Evolutionary conservation across 1,284 basidiomycete species (phyloP).

Genomic region (Fomitiporia mediterranea): DNA sequence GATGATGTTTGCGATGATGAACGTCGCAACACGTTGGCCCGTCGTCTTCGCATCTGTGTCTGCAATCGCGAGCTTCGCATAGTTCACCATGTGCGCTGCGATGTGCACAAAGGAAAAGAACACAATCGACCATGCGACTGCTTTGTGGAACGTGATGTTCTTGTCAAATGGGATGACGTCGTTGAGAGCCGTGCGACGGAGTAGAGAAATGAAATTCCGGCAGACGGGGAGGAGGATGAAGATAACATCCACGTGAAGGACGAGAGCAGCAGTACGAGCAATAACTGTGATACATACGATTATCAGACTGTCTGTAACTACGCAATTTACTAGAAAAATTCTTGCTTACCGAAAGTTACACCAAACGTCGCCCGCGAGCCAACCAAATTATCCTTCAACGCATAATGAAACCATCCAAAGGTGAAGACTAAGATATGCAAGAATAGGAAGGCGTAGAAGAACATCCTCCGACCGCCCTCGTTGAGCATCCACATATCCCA

Average conservation of each 20-base stretch:
- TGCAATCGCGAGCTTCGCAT: conserved; percentile 59
- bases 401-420: conserved; percentile 74
- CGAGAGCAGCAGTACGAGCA: conserved; percentile 78
- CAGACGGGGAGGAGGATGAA: conserved; percentile 90
- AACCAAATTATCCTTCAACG: conserved; percentile 71
- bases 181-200: conserved; percentile 79
- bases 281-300: conserved; percentile 46
- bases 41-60: conserved; percentile 48
- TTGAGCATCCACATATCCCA: conserved; percentile 85
- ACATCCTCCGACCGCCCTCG: conserved; percentile 72
- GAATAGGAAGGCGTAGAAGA: conserved; percentile 74
- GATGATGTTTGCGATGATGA: conserved; percentile 71
- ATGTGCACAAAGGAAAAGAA: conserved; percentile 70
- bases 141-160: conserved; percentile 85
- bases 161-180: conserved; percentile 86
- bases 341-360: conserved; percentile 63
- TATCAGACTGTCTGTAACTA: conserved; percentile 1
- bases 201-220: conserved; percentile 82
- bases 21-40: conserved; percentile 55
- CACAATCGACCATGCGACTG: conserved; percentile 83
- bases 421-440: conserved; percentile 70
- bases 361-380: conserved; percentile 65
- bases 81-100: conserved; percentile 77
- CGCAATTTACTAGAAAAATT: background rate
- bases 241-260: conserved; percentile 82